phyloP scores from a whole-genome alignment of 805 yeast species.

The Dipodascopsis tothii region DNA sequence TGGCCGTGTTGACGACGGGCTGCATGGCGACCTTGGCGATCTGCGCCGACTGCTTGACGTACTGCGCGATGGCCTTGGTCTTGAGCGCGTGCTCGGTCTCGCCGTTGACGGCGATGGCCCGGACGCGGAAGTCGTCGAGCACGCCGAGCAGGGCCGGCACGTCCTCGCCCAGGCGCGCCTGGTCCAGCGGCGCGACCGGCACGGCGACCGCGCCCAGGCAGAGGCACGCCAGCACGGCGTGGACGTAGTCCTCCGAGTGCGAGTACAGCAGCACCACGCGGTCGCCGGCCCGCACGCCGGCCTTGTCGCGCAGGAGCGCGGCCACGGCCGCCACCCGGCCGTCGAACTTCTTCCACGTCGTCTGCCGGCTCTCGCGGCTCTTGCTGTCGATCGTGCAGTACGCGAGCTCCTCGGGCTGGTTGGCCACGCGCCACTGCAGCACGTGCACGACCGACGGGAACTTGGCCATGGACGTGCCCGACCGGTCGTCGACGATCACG shows the following conservation, averaged over 20 bases:
- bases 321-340: slow-evolving; percentile 68
- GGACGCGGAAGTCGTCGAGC: slow-evolving; percentile 62
- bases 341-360: slow-evolving; percentile 80
- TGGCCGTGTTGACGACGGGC: slow-evolving; percentile 59
- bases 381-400: slow-evolving; percentile 40
- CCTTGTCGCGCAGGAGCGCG: slow-evolving; percentile 59
- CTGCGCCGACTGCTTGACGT: slow-evolving; percentile 41
- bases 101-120: slow-evolving; percentile 65
- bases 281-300: slow-evolving; percentile 58
- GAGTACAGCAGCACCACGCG: slow-evolving; percentile 76
- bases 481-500: slow-evolving; percentile 67
- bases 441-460: slow-evolving; percentile 66
- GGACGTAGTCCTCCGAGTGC: slow-evolving; percentile 74
- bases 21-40: slow-evolving; percentile 36
- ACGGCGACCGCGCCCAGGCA: slow-evolving; percentile 71
- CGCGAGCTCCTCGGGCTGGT: slow-evolving; percentile 74
- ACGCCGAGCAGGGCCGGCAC: slow-evolving; percentile 56
- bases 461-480: slow-evolving; percentile 64
- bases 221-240: slow-evolving; percentile 81
- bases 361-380: slow-evolving; percentile 43
- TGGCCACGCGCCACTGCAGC: slow-evolving; percentile 66
- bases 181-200: slow-evolving; percentile 66
- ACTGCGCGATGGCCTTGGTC: slow-evolving; percentile 55
- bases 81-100: slow-evolving; percentile 67
- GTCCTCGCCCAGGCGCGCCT: slow-evolving; percentile 64